Conservation (phyloP, 1,284 basidiomycete species). For the Inonotus hispidus region DNA sequence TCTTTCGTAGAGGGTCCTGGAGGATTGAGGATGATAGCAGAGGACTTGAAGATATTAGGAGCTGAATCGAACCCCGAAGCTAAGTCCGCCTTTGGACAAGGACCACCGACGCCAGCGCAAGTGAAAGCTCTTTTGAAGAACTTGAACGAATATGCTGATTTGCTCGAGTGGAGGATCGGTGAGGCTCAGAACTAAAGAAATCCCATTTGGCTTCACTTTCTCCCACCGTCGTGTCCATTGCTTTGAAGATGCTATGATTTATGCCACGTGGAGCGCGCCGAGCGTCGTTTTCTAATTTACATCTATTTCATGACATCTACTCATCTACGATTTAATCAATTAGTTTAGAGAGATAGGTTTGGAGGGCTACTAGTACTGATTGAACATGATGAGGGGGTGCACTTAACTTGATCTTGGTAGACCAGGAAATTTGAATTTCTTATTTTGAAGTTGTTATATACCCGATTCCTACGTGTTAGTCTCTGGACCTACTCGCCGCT, state of each 20-base stretch:
- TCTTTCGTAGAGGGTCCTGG: not conserved
- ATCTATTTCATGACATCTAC: not conserved
- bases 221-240: no score
- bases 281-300: not conserved
- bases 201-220: not conserved
- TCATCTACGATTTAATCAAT: not conserved
- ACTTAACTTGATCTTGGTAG: no score
- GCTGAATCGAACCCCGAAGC: conserved; percentile 6
- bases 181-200: not conserved
- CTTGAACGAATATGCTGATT: conserved; percentile 43
- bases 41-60: not conserved
- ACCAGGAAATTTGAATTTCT: no score
- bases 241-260: no score
- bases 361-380: no score
- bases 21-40: conserved; percentile 14
- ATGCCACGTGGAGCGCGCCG: no score
- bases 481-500: no score
- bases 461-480: no score
- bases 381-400: no score
- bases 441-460: no score
- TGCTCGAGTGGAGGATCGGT: conserved; percentile 36
- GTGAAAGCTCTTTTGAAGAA: conserved; percentile 38
- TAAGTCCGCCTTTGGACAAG: not conserved
- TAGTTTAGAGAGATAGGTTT: no score
- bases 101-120: conserved; percentile 27